Conservation (phyloP, 768 basidiomycete genomes). For the Flagelloscypha sp. region DNA sequence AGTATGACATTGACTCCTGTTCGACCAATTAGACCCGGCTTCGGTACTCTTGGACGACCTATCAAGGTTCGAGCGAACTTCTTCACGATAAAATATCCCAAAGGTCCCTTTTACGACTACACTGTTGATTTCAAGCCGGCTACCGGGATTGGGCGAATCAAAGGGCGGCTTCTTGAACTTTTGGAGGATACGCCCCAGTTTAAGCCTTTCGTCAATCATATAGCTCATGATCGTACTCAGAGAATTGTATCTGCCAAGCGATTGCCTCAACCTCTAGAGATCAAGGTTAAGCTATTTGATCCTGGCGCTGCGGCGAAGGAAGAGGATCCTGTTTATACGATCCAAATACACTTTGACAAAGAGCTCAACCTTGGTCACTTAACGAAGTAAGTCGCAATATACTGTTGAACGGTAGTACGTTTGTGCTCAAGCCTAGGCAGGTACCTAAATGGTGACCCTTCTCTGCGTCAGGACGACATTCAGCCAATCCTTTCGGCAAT, state of each 20-base stretch:
- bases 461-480: conserved; percentile 49
- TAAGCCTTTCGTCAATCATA: conserved; percentile 27
- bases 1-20: conserved; percentile 21
- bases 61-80: conserved; percentile 56
- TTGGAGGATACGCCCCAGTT: conserved; percentile 35
- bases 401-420: conserved; percentile 1
- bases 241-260: conserved; percentile 36
- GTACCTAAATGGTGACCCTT: conserved; percentile 45
- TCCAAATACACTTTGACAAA: conserved; percentile 33
- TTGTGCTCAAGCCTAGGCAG: conserved; percentile 30
- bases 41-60: conserved; percentile 39
- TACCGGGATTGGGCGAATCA: conserved; percentile 34
- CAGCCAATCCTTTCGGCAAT: conserved; percentile 53
- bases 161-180: conserved; percentile 45
- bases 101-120: conserved; percentile 48
- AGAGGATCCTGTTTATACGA: conserved; percentile 29
- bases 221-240: conserved; percentile 46
- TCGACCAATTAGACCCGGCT: conserved; percentile 49
- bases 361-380: conserved; percentile 29
- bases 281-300: conserved; percentile 34
- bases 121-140: conserved; percentile 41
- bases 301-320: conserved; percentile 28
- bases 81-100: conserved; percentile 44
- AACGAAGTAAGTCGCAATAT: conserved; percentile 20
- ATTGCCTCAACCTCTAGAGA: conserved; percentile 37